Percentiles rank a stretch among this genome's conserved stretches.
phyloP scores from a whole-genome alignment of 2,329 filamentous ascomycete species.

The Aspergillus costaricaensis region DNA sequence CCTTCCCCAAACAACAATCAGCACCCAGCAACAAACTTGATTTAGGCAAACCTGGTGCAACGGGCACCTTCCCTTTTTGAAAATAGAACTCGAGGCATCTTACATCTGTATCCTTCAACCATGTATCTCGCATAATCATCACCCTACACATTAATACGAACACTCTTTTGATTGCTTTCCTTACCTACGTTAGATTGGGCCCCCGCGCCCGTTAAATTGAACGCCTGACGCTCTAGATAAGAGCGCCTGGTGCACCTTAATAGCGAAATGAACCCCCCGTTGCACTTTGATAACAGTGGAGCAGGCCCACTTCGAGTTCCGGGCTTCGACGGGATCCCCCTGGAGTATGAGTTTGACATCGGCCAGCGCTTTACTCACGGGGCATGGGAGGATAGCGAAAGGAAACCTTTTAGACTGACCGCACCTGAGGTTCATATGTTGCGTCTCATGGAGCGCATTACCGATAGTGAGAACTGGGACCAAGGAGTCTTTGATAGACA shows the following conservation, averaged over 20 bases:
- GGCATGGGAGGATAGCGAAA: background rate
- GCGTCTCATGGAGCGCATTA: constrained; percentile 2
- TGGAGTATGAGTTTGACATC: background rate
- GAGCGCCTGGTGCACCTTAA: too few species aligned
- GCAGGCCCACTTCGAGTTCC: background rate
- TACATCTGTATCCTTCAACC: too few species aligned
- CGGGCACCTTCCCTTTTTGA: too few species aligned
- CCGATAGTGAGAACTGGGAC: background rate
- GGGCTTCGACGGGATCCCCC: background rate
- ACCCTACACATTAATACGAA: too few species aligned
- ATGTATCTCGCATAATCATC: too few species aligned
- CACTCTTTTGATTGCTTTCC: too few species aligned
- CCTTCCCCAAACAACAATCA: background rate
- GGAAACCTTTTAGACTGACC: background rate
- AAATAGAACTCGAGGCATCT: too few species aligned
- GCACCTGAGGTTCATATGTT: background rate
- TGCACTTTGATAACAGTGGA: background rate
- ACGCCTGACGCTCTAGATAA: too few species aligned
- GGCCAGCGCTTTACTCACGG: background rate
- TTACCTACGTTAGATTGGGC: too few species aligned
- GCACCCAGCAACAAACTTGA: background rate
- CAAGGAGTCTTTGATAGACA: background rate
- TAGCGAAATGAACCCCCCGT: background rate
- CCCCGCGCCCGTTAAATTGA: too few species aligned
- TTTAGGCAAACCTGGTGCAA: background rate